Conservation (phyloP, 2,329 filamentous ascomycete species). For the Verticillium nubilum region DNA sequence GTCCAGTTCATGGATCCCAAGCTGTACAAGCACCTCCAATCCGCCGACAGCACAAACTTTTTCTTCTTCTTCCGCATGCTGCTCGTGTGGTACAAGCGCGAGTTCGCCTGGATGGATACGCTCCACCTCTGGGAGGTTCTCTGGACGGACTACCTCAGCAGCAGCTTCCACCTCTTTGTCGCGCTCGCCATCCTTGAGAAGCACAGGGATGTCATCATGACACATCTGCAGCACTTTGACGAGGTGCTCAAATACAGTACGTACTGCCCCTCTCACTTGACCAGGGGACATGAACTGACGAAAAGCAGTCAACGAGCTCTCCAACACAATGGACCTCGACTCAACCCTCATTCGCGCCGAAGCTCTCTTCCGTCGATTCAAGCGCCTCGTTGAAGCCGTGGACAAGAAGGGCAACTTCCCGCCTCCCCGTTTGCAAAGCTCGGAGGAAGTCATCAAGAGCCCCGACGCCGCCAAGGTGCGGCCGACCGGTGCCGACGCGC, state of each 20-base stretch:
- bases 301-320: slow-evolving; percentile 80
- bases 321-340: slow-evolving; percentile 84
- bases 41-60: slow-evolving; percentile 93
- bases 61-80: slow-evolving; percentile 99
- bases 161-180: slow-evolving; percentile 91
- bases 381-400: slow-evolving; percentile 81
- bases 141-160: slow-evolving; percentile 88
- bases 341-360: slow-evolving; percentile 85
- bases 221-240: slow-evolving; percentile 88
- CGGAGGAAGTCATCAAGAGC: slow-evolving; percentile 9
- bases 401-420: slow-evolving; percentile 91
- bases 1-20: slow-evolving; percentile 96
- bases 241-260: slow-evolving; percentile 93
- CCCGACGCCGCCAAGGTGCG: slow-evolving; percentile 9
- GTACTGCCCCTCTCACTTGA: slow-evolving; percentile 22
- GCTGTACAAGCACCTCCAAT: slow-evolving; percentile 84
- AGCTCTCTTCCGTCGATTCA: slow-evolving; percentile 79
- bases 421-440: slow-evolving; percentile 27
- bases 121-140: slow-evolving; percentile 85
- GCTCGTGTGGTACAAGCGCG: slow-evolving; percentile 96
- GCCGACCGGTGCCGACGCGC: slow-evolving; percentile 3
- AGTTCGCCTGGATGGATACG: slow-evolving; percentile 86
- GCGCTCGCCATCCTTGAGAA: slow-evolving; percentile 93
- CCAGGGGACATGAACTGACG: slow-evolving; percentile 2
- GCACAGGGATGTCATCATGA: slow-evolving; percentile 94